Conservation (phyloP, 257 asterid species). For the Plantago elongata region DNA sequence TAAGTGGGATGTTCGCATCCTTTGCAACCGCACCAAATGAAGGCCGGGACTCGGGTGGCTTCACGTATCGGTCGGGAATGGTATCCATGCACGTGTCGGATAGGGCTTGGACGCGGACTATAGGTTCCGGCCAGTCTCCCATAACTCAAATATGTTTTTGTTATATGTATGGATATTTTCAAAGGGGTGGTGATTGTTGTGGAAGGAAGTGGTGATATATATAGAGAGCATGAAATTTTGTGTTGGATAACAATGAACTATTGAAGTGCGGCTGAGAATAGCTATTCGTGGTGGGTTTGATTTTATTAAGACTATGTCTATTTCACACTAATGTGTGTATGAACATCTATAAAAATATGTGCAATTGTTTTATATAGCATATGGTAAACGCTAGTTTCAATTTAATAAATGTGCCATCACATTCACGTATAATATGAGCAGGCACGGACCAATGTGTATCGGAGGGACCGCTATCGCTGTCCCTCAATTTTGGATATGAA, state of each 20-base stretch:
- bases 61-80: slow-evolving; percentile 54
- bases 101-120: slow-evolving; percentile 68
- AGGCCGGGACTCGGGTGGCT: slow-evolving; percentile 44
- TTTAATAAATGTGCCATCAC: no score
- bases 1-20: slow-evolving; percentile 38
- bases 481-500: no score
- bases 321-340: no score
- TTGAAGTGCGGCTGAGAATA: neutral
- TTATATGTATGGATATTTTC: neutral
- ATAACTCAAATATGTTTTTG: neutral
- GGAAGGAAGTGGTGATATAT: neutral
- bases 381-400: no score
- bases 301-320: no score
- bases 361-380: no score
- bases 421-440: no score
- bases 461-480: no score
- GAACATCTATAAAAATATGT: no score
- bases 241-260: neutral
- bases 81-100: slow-evolving; percentile 32
- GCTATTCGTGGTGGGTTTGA: no score
- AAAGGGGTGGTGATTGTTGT: slow-evolving; percentile 4
- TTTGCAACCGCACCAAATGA: neutral
- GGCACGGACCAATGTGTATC: no score
- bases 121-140: slow-evolving; percentile 78
- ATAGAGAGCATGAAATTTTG: neutral